phyloP scores from a whole-genome alignment of 176 grass and related monocot genomes.

The Oryza rufipogon region DNA sequence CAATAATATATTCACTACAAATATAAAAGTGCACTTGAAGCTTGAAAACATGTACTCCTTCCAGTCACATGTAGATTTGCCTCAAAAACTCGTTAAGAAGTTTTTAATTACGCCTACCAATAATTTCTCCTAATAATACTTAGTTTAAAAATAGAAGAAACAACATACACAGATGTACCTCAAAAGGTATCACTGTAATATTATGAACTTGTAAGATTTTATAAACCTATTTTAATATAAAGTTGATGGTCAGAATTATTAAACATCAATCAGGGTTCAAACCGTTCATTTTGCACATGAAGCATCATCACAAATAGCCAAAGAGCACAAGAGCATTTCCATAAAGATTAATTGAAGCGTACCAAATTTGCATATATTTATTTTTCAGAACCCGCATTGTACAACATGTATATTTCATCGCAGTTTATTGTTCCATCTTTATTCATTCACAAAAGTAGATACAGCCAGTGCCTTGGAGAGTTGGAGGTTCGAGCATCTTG shows the following conservation, averaged over 20 bases:
- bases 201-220: too few species aligned
- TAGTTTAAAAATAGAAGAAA: too few species aligned
- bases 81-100: too few species aligned
- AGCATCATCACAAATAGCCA: too few species aligned
- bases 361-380: background rate
- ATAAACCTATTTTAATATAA: too few species aligned
- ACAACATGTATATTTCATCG: background rate
- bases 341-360: background rate
- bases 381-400: background rate
- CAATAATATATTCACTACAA: background rate
- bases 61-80: too few species aligned
- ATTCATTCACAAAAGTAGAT: constrained; percentile 63
- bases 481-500: constrained; percentile 47
- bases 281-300: background rate
- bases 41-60: too few species aligned
- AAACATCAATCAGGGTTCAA: background rate
- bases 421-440: constrained; percentile 49
- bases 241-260: too few species aligned
- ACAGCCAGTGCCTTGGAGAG: constrained; percentile 42
- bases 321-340: background rate
- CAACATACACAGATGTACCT: too few species aligned
- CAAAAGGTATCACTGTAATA: too few species aligned
- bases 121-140: too few species aligned
- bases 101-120: too few species aligned
- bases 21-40: background rate